Percentiles rank a stretch among this genome's conserved stretches.
phyloP scores from a whole-genome alignment of 257 asterid species.

The Ocimum tenuiflorum region DNA sequence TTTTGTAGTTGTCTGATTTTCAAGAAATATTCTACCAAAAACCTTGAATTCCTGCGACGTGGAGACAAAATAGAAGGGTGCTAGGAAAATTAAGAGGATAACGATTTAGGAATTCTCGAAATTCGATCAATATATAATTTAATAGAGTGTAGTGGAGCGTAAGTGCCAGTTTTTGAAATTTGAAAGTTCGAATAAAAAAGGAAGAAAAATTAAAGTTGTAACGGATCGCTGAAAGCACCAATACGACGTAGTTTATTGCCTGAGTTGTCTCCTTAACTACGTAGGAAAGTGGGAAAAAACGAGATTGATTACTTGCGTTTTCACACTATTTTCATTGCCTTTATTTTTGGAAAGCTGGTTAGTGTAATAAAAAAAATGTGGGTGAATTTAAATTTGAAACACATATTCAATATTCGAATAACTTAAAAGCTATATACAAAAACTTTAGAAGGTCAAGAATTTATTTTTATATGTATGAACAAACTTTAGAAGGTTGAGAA shows the following conservation, averaged over 20 bases:
- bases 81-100: background rate
- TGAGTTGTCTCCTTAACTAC: background rate
- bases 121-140: constrained; percentile 19
- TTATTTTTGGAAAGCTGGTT: too few relatives aligned
- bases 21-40: constrained; percentile 19
- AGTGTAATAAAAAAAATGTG: too few relatives aligned
- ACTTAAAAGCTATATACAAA: too few relatives aligned
- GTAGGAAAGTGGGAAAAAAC: too few relatives aligned
- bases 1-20: background rate
- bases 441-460: too few relatives aligned
- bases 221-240: constrained; percentile 39
- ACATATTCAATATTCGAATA: too few relatives aligned
- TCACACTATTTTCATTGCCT: too few relatives aligned
- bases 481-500: too few relatives aligned
- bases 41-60: constrained; percentile 5
- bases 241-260: constrained; percentile 20
- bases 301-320: too few relatives aligned
- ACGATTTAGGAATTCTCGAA: constrained; percentile 20
- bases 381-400: too few relatives aligned
- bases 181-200: constrained; percentile 32
- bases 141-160: constrained; percentile 30
- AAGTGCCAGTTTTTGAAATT: constrained; percentile 42
- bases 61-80: constrained; percentile 26
- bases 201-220: constrained; percentile 25
- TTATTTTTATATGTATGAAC: too few relatives aligned